A percentile compares a stretch with the other conserved stretches of the same genome.
phyloP scores from a whole-genome alignment of 805 yeast species.

The Barnettozyma sp. region DNA sequence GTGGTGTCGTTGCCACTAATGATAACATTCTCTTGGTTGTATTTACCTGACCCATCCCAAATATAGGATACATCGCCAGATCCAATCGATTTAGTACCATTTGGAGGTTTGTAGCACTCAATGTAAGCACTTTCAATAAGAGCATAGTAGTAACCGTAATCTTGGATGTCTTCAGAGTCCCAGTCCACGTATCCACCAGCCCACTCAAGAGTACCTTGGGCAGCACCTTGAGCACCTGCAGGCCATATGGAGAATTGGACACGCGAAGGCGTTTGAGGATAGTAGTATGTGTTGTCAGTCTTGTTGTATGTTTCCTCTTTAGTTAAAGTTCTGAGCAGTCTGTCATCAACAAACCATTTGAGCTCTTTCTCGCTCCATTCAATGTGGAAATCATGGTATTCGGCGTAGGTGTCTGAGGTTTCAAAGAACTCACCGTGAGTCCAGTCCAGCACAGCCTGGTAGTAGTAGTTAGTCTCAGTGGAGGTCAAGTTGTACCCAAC shows the following conservation, averaged over 20 bases:
- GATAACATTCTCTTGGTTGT: constrained; percentile 43
- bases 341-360: constrained; percentile 71
- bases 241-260: constrained; percentile 76
- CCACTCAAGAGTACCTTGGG: constrained; percentile 67
- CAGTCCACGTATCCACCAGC: constrained; percentile 87
- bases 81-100: constrained; percentile 30
- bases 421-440: constrained; percentile 44
- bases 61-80: constrained; percentile 45
- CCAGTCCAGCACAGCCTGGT: constrained; percentile 65
- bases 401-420: constrained; percentile 48
- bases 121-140: constrained; percentile 53
- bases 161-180: constrained; percentile 64
- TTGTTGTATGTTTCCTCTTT: constrained; percentile 55
- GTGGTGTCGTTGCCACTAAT: constrained; percentile 58
- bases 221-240: constrained; percentile 49
- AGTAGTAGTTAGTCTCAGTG: constrained; percentile 77
- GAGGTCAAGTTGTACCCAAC: constrained; percentile 65
- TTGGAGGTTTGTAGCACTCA: constrained; percentile 69
- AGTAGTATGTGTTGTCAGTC: constrained; percentile 50
- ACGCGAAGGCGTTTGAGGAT: constrained; percentile 70
- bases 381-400: constrained; percentile 68
- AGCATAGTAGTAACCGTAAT: constrained; percentile 79
- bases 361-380: constrained; percentile 77
- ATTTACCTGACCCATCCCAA: constrained; percentile 44
- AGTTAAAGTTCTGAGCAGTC: constrained; percentile 53